Evolutionary conservation across 2,329 filamentous ascomycete species (phyloP), one percentile per base, ranked within the genome.

Genomic region (Aspergillus fumigatiaffinis): DNA sequence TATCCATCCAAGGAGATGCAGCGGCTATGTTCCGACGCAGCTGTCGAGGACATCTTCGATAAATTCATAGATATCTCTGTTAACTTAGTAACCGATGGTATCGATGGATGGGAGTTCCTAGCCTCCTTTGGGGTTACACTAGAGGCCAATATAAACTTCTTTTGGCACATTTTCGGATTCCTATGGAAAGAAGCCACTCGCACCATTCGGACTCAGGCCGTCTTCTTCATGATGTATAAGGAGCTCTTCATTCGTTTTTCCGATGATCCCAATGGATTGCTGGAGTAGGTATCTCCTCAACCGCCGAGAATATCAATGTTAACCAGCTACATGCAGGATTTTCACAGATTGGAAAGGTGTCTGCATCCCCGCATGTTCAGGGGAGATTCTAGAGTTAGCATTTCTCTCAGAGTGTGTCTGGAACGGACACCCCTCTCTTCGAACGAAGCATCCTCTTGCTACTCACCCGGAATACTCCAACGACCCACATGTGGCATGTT

Each of bases 101-200:
- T 21, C 1, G 25, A 32, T 9, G 53, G 49, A 23, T 56, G 54
- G 54, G 28, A 49, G 8, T 56, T 52, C 23, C 35, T 56, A 21
- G 1, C 10, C 28, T 20, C 9, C 1, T n/a, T 56, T 26, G 41
- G 41, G 8, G 41, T 56, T 4, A 28, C 12, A 4, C 44, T 56
- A 29, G 12, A 56, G 42, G 42, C 50, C 10, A 14, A 20, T 26
- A 38, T 56, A 3, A 2, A 4, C 4, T 56, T 56, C 23, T 56
- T 56, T 32, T 14, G 10, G 28, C 2, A 25, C 9, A 23, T 52
- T 3, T 14, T 52, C 8, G 1, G 38, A 17, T 14, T 3, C 23
- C 54, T 49, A 9, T 12, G 12, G 1, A 5, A 12, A 4, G 14
- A 35, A 35, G 29, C 29, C 29, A 2, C 12, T 14, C 12, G 2